Base-by-base conservation (phyloP, 768 basidiomycete genomes). In the Kwoniella pini region DNA sequence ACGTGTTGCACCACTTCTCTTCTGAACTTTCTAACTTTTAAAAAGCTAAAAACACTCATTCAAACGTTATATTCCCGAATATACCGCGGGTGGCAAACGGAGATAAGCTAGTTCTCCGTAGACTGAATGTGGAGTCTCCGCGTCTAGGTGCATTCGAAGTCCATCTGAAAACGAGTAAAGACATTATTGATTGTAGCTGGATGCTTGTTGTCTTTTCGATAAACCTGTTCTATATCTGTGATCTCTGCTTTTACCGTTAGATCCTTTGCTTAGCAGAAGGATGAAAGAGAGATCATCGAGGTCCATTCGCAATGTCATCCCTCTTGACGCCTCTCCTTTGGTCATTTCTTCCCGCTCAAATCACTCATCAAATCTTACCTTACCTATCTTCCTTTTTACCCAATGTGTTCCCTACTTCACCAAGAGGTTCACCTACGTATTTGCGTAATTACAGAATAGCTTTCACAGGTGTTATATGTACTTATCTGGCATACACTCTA, bases 301-400 rank as follows among this genome's bases (percentile, higher is more conserved):
- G 33, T 15, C 33, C n/a, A n/a, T 7, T 31, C n/a, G 31, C 1
- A 5, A 53, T 42, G 52, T 22, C 52, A 12, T 65, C 69, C 28
- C 46, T 70, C 36, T 36, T 71, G 36, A 55, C 64, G 0, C 67
- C 72, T 12, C 43, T 74, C 2, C 63, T 71, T 12, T 70, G 64
- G 53, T 63, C 63, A 2, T 65, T 76, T 38, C 60, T 71, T 21
- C 66, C 67, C 0, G 27, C 54, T 13, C 61, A 66, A 12, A 49
- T 70, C n/a, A 67, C 67, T 11, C 60, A 68, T 39, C 44, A 57
- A 17, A n/a, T 65, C 48, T 50, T 72, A 24, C 68, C 64, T 3
- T 57, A 62, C 31, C 62, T 68, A 33, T 57, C 63, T 3, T 38
- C 54, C 15, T 54, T 26, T 27, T 54, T 76, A 33, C 62, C 76